phyloP scores from a whole-genome alignment of 192 early-diverging fungal genomes.

The Geosiphon pyriformis region DNA sequence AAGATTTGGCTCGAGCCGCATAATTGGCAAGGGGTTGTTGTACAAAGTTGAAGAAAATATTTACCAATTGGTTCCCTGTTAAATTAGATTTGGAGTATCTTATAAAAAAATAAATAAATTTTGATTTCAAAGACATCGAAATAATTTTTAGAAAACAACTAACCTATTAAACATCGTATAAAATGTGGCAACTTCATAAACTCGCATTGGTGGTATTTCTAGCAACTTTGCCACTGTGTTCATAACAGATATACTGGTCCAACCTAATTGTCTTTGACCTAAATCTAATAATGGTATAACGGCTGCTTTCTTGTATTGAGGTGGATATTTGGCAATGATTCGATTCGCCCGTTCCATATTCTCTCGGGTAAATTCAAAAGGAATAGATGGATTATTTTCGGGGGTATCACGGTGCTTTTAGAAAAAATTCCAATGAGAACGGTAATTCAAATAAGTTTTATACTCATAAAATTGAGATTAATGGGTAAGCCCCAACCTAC shows the following conservation, averaged over 20 bases:
- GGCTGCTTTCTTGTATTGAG: slow-evolving; percentile 98
- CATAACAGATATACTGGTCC: slow-evolving; percentile 93
- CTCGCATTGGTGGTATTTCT: slow-evolving; percentile 97
- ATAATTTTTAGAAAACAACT: neutral
- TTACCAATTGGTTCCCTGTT: slow-evolving; percentile 92
- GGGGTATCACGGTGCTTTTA: slow-evolving; percentile 56
- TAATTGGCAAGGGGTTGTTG: slow-evolving; percentile 95
- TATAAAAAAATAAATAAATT: neutral
- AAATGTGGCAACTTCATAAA: slow-evolving; percentile 99
- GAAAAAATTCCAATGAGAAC: neutral
- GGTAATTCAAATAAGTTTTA: neutral
- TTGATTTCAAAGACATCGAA: neutral
- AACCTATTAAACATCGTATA: slow-evolving; percentile 99
- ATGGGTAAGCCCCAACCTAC: neutral
- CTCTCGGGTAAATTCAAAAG: slow-evolving; percentile 81
- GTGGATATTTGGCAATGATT: slow-evolving; percentile 91
- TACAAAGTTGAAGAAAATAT: slow-evolving; percentile 98
- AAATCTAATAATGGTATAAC: slow-evolving; percentile 93
- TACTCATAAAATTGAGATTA: neutral
- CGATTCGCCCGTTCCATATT: slow-evolving; percentile 74
- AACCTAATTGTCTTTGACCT: slow-evolving; percentile 93
- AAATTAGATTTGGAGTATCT: neutral
- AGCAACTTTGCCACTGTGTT: slow-evolving; percentile 91
- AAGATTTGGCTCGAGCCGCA: slow-evolving; percentile 91
- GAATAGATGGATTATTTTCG: slow-evolving; percentile 75